Percentiles rank a stretch among this genome's conserved stretches.
These are phyloP conservation scores for Calocera cornea DNA, from an alignment of 768 basidiomycete genomes.

Conservation along the genomic window DNA sequence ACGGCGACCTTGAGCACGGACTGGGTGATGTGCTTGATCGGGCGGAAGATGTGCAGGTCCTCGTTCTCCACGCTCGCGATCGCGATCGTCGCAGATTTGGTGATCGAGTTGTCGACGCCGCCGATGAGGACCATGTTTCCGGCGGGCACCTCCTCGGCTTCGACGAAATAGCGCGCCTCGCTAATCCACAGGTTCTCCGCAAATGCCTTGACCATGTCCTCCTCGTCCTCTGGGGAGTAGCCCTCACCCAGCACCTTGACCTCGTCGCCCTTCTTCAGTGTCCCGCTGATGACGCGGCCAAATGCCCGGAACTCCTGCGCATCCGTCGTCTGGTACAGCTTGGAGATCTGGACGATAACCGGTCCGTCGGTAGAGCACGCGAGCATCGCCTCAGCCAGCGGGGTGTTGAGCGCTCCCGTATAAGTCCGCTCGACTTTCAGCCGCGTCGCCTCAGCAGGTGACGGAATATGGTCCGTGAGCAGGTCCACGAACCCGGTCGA, in stretches of 20 bases:
- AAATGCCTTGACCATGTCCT: constrained; percentile 80
- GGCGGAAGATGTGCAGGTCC: constrained; percentile 87
- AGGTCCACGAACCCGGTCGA: constrained; percentile 84
- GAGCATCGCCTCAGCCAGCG: constrained; percentile 66
- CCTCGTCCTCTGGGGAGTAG: constrained; percentile 97
- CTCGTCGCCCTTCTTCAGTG: constrained; percentile 63
- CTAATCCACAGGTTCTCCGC: constrained; percentile 84
- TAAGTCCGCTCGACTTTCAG: constrained; percentile 57
- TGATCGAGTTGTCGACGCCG: constrained; percentile 86
- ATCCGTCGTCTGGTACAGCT: constrained; percentile 92
- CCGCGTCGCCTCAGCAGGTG: constrained; percentile 29
- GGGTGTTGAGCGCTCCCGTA: constrained; percentile 73
- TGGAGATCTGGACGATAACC: constrained; percentile 83
- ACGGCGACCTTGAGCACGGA: constrained; percentile 96
- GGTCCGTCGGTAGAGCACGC: constrained; percentile 73
- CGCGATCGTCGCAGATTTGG: constrained; percentile 85
- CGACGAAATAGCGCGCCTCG: constrained; percentile 61
- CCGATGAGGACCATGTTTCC: constrained; percentile 88
- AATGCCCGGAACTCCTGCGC: constrained; percentile 95
- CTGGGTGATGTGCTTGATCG: constrained; percentile 92
- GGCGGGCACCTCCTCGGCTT: constrained; percentile 67
- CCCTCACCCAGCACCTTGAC: constrained; percentile 97
- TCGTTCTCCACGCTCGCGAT: constrained; percentile 53
- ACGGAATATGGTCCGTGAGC: constrained; percentile 80
- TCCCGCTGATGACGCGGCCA: constrained; percentile 87